Percentiles rank a stretch among this genome's conserved stretches.
Evolutionary conservation across 2,329 filamentous ascomycete genomes (phyloP).

Genomic region (Alternaria sp.): DNA sequence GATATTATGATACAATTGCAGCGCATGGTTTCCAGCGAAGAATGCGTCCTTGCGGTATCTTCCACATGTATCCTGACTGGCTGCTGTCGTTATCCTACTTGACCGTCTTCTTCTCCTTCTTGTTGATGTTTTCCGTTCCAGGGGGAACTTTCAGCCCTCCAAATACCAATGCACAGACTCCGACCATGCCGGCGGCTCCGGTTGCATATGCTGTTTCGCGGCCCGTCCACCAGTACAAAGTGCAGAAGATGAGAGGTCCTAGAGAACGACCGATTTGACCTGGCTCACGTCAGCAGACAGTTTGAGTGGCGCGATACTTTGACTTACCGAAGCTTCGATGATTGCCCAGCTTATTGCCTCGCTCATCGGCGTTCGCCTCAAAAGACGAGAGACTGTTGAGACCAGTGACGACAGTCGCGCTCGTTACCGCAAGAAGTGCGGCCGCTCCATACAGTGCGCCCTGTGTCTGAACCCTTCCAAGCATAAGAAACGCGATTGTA

Average conservation of each 20-base stretch:
- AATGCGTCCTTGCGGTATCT: neutral
- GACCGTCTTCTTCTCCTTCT: constrained; percentile 29
- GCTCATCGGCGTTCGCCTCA: constrained; percentile 80
- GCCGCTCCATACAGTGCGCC: constrained; percentile 81
- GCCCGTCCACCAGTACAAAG: constrained; percentile 98
- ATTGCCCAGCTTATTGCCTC: constrained; percentile 86
- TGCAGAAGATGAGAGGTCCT: constrained; percentile 90
- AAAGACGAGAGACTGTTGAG: constrained; percentile 92
- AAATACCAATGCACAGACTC: constrained; percentile 76
- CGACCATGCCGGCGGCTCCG: constrained; percentile 81
- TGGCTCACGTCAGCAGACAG: constrained; percentile 47
- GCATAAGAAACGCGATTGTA: constrained; percentile 79
- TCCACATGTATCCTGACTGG: neutral
- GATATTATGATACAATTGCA: neutral
- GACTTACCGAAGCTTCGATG: constrained; percentile 70
- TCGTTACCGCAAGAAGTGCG: constrained; percentile 85
- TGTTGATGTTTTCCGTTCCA: constrained; percentile 45
- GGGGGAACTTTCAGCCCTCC: constrained; percentile 73
- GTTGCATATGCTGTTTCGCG: constrained; percentile 83
- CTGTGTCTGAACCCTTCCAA: constrained; percentile 74
- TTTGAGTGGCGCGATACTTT: neutral
- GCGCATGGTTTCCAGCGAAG: neutral
- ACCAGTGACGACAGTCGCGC: constrained; percentile 92
- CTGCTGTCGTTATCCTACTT: constrained; percentile 1
- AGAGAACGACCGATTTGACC: constrained; percentile 89